Percentiles rank a stretch among this genome's conserved stretches.
phyloP scores from a whole-genome alignment of 129 eudicot species.

The Tanacetum coccineum region DNA sequence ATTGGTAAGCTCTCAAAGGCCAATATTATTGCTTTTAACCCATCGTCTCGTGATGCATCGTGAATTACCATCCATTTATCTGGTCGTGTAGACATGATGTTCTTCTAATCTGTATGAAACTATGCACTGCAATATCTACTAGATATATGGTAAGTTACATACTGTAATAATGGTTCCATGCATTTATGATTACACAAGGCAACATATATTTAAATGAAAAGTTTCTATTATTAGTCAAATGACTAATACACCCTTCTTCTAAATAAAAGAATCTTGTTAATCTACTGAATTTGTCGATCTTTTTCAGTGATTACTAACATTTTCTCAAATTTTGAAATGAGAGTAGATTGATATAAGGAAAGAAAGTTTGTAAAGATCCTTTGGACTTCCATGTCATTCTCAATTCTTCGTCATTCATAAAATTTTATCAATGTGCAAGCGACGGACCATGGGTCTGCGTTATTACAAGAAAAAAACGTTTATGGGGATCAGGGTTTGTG shows the following conservation, averaged over 20 bases:
- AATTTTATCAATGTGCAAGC: no score
- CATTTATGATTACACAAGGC: background rate
- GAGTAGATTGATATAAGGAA: background rate
- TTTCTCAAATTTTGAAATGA: no score
- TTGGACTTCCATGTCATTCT: background rate
- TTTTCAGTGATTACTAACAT: no score
- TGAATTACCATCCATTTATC: constrained; percentile 51
- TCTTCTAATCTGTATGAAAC: constrained; percentile 14
- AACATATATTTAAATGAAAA: background rate
- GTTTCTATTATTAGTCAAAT: no score
- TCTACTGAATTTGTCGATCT: no score
- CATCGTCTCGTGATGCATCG: constrained; percentile 48
- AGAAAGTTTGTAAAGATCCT: background rate
- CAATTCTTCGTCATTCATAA: background rate
- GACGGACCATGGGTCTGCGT: no score
- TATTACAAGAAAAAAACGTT: no score
- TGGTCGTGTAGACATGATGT: constrained; percentile 29
- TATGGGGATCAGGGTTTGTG: no score
- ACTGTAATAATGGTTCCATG: background rate
- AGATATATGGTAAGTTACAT: constrained; percentile 13
- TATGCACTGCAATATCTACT: constrained; percentile 16
- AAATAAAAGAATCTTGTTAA: no score
- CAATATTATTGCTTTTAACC: constrained; percentile 44
- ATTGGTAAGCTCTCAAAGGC: constrained; percentile 31
- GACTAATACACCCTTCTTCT: no score